Conservation (phyloP, 495 filamentous ascomycete species). For the Penicillium fimorum region DNA sequence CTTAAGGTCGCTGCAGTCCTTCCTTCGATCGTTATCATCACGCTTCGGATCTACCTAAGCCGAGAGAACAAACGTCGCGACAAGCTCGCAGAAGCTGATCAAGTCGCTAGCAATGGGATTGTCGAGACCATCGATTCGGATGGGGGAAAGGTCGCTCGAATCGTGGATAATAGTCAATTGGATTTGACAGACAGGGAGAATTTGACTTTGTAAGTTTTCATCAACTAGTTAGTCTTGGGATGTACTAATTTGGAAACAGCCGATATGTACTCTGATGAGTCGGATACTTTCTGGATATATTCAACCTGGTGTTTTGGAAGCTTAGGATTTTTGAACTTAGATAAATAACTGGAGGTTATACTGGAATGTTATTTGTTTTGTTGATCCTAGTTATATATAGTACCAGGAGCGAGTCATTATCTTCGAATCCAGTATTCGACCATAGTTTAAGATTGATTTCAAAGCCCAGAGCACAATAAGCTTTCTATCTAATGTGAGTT, state of each 20-base stretch:
- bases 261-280: slow-evolving; percentile 1
- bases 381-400: neutral
- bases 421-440: neutral
- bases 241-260: neutral
- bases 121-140: slow-evolving; percentile 33
- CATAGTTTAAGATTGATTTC: neutral
- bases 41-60: slow-evolving; percentile 26
- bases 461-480: neutral
- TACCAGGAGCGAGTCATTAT: neutral
- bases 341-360: neutral
- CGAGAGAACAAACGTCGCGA: slow-evolving; percentile 39
- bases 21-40: slow-evolving; percentile 27
- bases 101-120: slow-evolving; percentile 29
- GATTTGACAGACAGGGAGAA: slow-evolving; percentile 45
- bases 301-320: neutral
- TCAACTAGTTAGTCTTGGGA: neutral
- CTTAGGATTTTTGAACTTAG: neutral
- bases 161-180: slow-evolving; percentile 39
- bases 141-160: slow-evolving; percentile 28
- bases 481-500: neutral
- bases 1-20: slow-evolving; percentile 30
- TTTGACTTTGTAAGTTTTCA: slow-evolving; percentile 38
- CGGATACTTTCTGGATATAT: neutral
- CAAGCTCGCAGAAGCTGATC: slow-evolving; percentile 17
- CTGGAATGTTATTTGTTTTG: neutral